Evolutionary conservation across 106 monocot genomes (phyloP).

Genomic region (Platanthera guangdongensis): DNA sequence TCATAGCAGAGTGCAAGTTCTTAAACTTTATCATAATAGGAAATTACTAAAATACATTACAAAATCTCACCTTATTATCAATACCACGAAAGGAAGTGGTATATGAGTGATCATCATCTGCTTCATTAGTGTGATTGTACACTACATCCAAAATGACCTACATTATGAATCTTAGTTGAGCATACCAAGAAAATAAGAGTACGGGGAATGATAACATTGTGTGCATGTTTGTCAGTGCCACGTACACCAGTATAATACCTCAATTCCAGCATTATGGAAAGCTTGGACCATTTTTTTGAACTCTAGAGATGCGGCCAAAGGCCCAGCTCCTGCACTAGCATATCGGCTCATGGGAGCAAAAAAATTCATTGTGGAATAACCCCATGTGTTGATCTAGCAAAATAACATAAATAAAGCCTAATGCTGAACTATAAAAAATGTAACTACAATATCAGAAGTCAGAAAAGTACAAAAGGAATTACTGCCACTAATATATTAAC

Average conservation of each 20-base stretch:
- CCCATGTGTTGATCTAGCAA: constrained; percentile 92
- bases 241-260: constrained; percentile 33
- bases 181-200: constrained; percentile 1
- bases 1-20: neutral
- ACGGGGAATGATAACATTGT: neutral
- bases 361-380: constrained; percentile 95
- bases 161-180: constrained; percentile 11
- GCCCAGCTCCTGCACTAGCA: constrained; percentile 85
- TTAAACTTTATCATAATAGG: neutral
- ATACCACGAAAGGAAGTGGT: constrained; percentile 97
- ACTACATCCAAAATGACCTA: constrained; percentile 98
- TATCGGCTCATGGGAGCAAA: constrained; percentile 99
- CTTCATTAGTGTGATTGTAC: constrained; percentile 98
- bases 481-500: neutral
- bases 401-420: neutral
- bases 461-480: neutral
- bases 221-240: neutral
- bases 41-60: neutral
- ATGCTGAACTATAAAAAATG: neutral
- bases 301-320: constrained; percentile 65
- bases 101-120: constrained; percentile 67
- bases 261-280: constrained; percentile 89
- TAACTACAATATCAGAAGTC: neutral
- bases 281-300: constrained; percentile 96
- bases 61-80: constrained; percentile 74